Percentiles rank a stretch among this genome's conserved stretches.
Evolutionary conservation across 2,329 filamentous ascomycete species (phyloP).

Genomic region (Xylariaceae sp.): DNA sequence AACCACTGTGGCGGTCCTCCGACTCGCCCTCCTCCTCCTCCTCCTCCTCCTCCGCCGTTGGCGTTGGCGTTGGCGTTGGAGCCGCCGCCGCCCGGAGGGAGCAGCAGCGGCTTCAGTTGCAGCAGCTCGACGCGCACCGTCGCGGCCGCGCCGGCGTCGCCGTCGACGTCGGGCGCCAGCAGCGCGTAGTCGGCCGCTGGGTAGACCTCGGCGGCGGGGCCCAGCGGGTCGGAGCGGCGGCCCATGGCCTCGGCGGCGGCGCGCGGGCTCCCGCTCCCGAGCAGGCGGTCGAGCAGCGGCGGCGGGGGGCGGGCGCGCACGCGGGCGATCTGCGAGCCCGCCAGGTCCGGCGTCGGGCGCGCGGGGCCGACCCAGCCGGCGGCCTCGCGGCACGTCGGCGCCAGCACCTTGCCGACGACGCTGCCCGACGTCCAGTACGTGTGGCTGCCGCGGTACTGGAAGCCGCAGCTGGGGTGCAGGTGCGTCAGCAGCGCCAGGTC

Average conservation of each 20-base stretch:
- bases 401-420: conserved; percentile 69
- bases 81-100: conserved; percentile 17
- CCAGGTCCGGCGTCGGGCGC: conserved; percentile 58
- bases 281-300: conserved; percentile 47
- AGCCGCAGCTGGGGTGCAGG: conserved; percentile 60
- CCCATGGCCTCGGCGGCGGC: conserved; percentile 59
- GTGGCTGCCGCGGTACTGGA: conserved; percentile 66
- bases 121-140: conserved; percentile 64
- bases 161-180: conserved; percentile 47
- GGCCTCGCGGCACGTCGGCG: conserved; percentile 61
- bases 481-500: conserved; percentile 61
- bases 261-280: too few species aligned
- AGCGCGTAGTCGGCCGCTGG: conserved; percentile 62
- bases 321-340: conserved; percentile 61
- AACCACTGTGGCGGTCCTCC: conserved; percentile 36
- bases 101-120: conserved; percentile 42
- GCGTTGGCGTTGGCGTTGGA: neutral
- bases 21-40: too few species aligned
- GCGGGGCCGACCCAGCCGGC: conserved; percentile 71
- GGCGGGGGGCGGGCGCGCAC: conserved; percentile 54
- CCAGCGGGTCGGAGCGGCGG: conserved; percentile 61
- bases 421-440: conserved; percentile 69
- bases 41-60: too few species aligned
- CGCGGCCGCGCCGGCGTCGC: conserved; percentile 52
- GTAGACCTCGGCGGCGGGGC: conserved; percentile 53